These are phyloP conservation scores for Hirsutella minnesotensis DNA, from an alignment of 2,329 filamentous ascomycete genomes.

Conservation along the genomic window DNA sequence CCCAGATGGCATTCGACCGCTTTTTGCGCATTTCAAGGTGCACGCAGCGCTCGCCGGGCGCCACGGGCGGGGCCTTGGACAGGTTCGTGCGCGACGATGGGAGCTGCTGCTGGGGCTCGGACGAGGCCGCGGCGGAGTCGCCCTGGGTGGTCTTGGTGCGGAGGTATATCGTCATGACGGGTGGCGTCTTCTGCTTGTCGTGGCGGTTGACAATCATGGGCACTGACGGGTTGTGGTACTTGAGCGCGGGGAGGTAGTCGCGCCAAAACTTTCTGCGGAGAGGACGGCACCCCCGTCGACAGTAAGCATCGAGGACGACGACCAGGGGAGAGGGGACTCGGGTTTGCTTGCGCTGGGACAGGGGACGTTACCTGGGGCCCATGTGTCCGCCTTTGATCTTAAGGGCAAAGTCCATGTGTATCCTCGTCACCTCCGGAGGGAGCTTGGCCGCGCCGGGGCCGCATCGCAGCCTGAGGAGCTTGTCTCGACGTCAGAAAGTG, in stretches of 20 bases:
- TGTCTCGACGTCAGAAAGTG: constrained; percentile 16
- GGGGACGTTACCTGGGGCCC: constrained; percentile 49
- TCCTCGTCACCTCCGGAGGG: constrained; percentile 60
- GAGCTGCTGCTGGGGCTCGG: constrained; percentile 23
- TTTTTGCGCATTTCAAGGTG: constrained; percentile 53
- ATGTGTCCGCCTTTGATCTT: constrained; percentile 55
- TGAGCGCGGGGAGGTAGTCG: constrained; percentile 69
- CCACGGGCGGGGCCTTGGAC: constrained; percentile 36
- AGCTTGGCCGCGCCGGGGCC: constrained; percentile 77
- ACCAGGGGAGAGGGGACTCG: no score
- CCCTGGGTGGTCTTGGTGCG: constrained; percentile 20
- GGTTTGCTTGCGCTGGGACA: no score
- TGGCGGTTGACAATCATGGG: constrained; percentile 73
- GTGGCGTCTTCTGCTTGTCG: constrained; percentile 38
- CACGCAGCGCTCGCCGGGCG: constrained; percentile 35
- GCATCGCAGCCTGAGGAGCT: constrained; percentile 65
- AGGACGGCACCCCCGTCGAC: no score
- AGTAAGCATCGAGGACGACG: no score
- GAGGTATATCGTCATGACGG: constrained; percentile 56
- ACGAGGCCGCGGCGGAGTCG: constrained; percentile 13
- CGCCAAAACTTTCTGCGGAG: constrained; percentile 73
- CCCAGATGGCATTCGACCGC: constrained; percentile 49
- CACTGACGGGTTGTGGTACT: constrained; percentile 84
- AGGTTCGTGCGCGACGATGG: constrained; percentile 34
- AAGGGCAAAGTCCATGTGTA: constrained; percentile 61